These are phyloP conservation scores for Pestalotiopsis sp. DNA, from an alignment of 2,329 filamentous ascomycete genomes.

Conservation along the genomic window DNA sequence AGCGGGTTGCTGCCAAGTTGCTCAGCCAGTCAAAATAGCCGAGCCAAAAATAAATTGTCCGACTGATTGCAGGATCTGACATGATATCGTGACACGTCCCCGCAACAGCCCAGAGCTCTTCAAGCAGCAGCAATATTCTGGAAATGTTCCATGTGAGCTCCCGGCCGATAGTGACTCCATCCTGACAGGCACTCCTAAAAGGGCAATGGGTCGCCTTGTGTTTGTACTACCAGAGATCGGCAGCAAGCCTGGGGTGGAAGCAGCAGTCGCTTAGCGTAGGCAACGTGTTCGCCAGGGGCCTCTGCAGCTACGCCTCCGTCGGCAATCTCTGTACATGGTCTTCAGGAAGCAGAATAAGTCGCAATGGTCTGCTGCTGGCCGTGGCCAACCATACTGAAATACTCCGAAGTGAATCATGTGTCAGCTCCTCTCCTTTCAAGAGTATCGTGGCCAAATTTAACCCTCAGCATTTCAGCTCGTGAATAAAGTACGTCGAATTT, in stretches of 20 bases:
- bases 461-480: neutral
- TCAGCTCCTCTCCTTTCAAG: neutral
- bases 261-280: constrained; percentile 5
- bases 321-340: neutral
- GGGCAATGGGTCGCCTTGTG: neutral
- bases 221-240: constrained; percentile 11
- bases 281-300: constrained; percentile 12
- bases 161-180: neutral
- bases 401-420: neutral
- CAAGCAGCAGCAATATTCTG: neutral
- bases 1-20: neutral
- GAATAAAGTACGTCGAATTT: neutral
- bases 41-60: neutral
- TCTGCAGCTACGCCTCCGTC: constrained; percentile 3
- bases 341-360: neutral
- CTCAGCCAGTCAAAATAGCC: neutral
- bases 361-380: neutral
- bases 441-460: neutral
- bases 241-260: constrained; percentile 6
- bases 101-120: neutral
- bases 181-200: neutral
- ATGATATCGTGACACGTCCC: neutral
- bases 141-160: neutral
- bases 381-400: neutral
- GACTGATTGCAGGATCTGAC: neutral